phyloP scores from a whole-genome alignment of 129 eudicot genomes.

The Rutidosis leptorrhynchoides region DNA sequence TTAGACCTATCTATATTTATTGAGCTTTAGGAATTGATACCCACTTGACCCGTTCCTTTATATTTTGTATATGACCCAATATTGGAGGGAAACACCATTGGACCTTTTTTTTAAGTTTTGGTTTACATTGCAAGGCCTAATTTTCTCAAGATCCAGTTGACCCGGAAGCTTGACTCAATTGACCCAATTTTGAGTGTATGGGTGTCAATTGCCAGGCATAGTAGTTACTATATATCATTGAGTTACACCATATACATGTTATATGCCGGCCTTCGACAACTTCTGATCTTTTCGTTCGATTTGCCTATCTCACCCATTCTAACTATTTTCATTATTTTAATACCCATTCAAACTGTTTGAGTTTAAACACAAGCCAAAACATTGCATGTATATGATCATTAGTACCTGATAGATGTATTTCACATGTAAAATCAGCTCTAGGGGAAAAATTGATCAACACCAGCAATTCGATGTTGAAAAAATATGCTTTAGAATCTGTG shows the following conservation, averaged over 20 bases:
- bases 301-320: background rate
- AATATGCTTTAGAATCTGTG: background rate
- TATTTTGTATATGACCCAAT: too few relatives aligned
- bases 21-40: too few relatives aligned
- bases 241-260: background rate
- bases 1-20: too few relatives aligned
- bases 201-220: too few relatives aligned
- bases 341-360: background rate
- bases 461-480: background rate
- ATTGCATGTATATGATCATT: background rate
- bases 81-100: too few relatives aligned
- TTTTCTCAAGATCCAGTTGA: too few relatives aligned
- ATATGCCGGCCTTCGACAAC: background rate
- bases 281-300: background rate
- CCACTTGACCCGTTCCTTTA: too few relatives aligned
- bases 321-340: background rate
- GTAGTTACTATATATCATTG: background rate
- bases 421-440: background rate
- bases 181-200: too few relatives aligned
- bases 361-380: background rate
- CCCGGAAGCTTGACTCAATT: too few relatives aligned
- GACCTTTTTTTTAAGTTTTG: too few relatives aligned
- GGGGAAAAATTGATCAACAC: background rate
- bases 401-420: background rate
- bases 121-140: too few relatives aligned